Evolutionary conservation across 371 early-diverging fungal genomes (phyloP).

Genomic region (Funneliformis caledonium): DNA sequence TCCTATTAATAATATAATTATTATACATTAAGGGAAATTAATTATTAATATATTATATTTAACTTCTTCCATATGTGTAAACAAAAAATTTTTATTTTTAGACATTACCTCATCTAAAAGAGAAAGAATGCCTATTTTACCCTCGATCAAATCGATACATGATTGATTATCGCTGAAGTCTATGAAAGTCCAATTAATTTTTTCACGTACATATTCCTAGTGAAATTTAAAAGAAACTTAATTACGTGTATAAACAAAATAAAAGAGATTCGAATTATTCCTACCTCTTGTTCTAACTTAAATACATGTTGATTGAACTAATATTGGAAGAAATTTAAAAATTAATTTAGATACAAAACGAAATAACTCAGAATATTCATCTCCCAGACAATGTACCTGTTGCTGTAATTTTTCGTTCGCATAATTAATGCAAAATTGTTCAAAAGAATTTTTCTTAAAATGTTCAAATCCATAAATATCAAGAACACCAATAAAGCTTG

Average conservation of each 20-base stretch:
- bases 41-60: no score
- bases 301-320: conserved; percentile 94
- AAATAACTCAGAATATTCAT: not conserved
- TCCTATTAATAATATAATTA: conserved; percentile 47
- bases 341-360: conserved; percentile 16
- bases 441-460: conserved; percentile 98
- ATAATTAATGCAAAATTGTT: conserved; percentile 99
- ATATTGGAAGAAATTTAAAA: not conserved
- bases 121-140: conserved; percentile 82
- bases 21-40: not conserved
- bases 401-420: conserved; percentile 98
- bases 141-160: conserved; percentile 99
- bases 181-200: conserved; percentile 89
- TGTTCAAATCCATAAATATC: conserved; percentile 98
- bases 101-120: conserved; percentile 91
- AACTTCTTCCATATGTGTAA: not conserved
- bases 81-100: not conserved
- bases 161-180: conserved; percentile 99
- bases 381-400: conserved; percentile 51
- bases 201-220: conserved; percentile 86
- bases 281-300: conserved; percentile 88
- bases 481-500: conserved; percentile 91
- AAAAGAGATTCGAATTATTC: not conserved
- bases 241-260: conserved; percentile 3
- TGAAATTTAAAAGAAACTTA: not conserved